Percentiles rank a stretch among this genome's conserved stretches.
Conservation (phyloP, 75 land plant species). For the Pinus taeda region DNA sequence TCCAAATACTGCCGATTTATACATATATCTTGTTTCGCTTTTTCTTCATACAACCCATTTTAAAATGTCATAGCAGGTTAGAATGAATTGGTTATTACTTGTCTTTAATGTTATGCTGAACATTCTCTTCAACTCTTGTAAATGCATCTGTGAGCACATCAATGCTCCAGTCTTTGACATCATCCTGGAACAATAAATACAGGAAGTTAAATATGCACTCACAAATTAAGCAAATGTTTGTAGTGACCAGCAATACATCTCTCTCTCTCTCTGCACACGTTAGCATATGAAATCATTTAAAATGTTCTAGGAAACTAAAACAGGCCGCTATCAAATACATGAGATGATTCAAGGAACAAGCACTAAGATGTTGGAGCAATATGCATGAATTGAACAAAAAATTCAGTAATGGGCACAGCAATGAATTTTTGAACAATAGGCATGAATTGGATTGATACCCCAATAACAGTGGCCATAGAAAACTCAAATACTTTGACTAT, state of each 20-base stretch:
- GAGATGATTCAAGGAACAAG: neutral
- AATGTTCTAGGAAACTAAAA: neutral
- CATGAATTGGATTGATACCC: no score
- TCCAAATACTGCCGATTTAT: neutral
- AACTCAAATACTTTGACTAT: neutral
- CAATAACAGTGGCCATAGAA: no score
- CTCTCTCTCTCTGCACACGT: no score
- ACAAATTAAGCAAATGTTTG: neutral
- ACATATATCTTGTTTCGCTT: neutral
- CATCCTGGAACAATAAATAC: conserved; percentile 43
- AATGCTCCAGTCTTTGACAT: conserved; percentile 79
- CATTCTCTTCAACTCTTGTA: conserved; percentile 59
- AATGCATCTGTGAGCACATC: conserved; percentile 82
- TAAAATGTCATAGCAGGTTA: neutral
- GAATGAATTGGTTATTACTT: neutral
- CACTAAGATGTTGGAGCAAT: neutral
- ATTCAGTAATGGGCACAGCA: no score
- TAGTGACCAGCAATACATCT: neutral
- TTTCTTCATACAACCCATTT: neutral
- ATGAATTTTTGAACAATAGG: no score
- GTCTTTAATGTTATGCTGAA: conserved; percentile 8
- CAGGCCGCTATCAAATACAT: neutral
- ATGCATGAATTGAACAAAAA: neutral
- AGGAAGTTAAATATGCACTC: neutral
- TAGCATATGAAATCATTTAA: no score